Evolutionary conservation across 2,329 filamentous ascomycete species (phyloP), one percentile per base, ranked within the genome.

Genomic region (Ceratocystis smalleyi): DNA sequence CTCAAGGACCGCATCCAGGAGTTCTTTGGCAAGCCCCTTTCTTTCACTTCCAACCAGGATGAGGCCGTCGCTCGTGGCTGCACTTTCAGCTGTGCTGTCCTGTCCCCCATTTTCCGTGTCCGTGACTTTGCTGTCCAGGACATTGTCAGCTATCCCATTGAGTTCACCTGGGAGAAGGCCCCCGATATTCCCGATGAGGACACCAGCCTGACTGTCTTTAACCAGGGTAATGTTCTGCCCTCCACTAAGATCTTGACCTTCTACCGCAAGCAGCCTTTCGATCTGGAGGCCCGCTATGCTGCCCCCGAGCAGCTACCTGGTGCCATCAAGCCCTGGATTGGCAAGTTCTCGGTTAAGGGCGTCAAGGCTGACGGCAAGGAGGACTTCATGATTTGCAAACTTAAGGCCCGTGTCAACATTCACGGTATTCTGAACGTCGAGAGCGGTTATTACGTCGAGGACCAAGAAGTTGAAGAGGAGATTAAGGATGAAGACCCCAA

Each of bases 331-430:
- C 89, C 94, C 59, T 97, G 92, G 88, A 96, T 99, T 70, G 94
- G 94, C 65, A 86, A 90, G 69, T 99, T 99, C 80, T 96, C 91
- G 51, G 91, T 99, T 75, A 99, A 99, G 83, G 89, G 88, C 57
- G 92, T 99, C 73, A 91, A 96, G 82, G 87, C 90, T 49, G 90
- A 95, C 73, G 83, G 86, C 69, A 91, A 94, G 74, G 89, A 95
- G 67, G 94, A 97, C 74, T 99, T 97, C 76, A 97, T 99, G 92
- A 95, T 97, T 72, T 99, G 94, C 87, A 99, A 99, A 81, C 86
- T 99, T 68, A 97, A 97, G 83, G 92, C 94, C 59, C 86, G 94
- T 68, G 83, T 99, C 65, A 99, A 99, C 78, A 83, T 97, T 68
- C 91, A 97, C 78, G 94, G 94, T 75, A 84, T 99, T 66, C 81